These are phyloP conservation scores for Fragilariopsis cylindrus DNA, from an alignment of 108 stramenopile species.

Conservation along the genomic window DNA sequence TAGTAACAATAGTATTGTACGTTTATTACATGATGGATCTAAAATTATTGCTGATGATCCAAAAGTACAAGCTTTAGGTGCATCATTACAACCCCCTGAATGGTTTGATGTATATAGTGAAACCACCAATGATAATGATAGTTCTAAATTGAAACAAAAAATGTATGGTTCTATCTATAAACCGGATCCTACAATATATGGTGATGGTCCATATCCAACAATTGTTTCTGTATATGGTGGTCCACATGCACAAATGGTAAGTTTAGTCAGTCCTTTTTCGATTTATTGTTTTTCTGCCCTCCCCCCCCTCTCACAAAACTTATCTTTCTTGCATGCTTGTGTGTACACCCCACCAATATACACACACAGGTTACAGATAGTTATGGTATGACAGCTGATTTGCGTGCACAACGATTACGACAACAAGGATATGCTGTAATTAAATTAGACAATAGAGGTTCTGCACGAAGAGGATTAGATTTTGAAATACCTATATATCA, in stretches of 20 bases:
- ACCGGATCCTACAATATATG: conserved; percentile 66
- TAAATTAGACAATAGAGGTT: conserved; percentile 94
- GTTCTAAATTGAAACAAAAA: not conserved
- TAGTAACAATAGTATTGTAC: conserved; percentile 31
- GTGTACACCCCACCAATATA: too few relatives aligned
- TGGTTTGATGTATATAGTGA: conserved; percentile 35
- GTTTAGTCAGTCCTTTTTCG: too few relatives aligned
- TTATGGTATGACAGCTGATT: conserved; percentile 80
- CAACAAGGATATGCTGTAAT: conserved; percentile 88
- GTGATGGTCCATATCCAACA: conserved; percentile 84
- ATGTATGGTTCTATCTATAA: conserved; percentile 79
- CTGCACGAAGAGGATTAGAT: conserved; percentile 76
- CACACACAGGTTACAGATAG: conserved; percentile 51
- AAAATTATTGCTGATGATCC: conserved; percentile 12
- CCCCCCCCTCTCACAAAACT: too few relatives aligned
- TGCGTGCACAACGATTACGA: conserved; percentile 82
- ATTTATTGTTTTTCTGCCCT: too few relatives aligned
- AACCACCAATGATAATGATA: not conserved
- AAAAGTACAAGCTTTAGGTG: conserved; percentile 45
- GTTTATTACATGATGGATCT: conserved; percentile 43
- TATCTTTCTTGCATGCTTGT: too few relatives aligned
- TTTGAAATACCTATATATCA: conserved; percentile 83
- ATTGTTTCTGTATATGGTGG: conserved; percentile 92
- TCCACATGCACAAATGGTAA: conserved; percentile 80
- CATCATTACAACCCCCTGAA: conserved; percentile 53